Percentiles rank a stretch among this genome's conserved stretches.
Evolutionary conservation across 2,329 filamentous ascomycete genomes (phyloP).

Genomic region (Monosporascus sp.): DNA sequence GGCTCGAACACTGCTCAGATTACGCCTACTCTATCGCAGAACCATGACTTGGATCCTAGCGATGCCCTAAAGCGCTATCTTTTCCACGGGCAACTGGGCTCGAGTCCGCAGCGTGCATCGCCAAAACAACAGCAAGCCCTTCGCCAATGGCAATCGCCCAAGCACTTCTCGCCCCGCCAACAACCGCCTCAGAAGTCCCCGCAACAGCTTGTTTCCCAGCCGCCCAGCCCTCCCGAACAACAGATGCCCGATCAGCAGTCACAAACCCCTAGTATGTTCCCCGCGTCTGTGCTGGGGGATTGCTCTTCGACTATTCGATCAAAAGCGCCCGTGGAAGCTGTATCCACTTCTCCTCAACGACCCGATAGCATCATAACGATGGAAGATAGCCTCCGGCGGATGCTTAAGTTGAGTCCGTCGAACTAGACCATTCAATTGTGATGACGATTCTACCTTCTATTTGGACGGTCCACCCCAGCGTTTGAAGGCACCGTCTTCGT

Average conservation of each 20-base stretch:
- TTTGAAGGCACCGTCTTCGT: conserved; percentile 13
- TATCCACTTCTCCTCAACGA: conserved; percentile 12
- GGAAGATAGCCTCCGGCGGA: conserved; percentile 49
- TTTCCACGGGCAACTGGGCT: conserved; percentile 35
- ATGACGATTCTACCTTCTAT: conserved; percentile 2
- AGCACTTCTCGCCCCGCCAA: conserved; percentile 3
- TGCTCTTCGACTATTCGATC: conserved; percentile 11
- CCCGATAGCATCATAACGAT: conserved; percentile 41
- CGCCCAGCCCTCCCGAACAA: conserved; percentile 2
- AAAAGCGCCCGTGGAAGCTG: conserved; percentile 5
- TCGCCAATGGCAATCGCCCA: conserved; percentile 1
- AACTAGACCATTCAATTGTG: conserved; percentile 7
- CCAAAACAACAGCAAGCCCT: conserved; percentile 8
- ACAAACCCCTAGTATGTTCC: conserved; percentile 21
- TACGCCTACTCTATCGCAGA: conserved; percentile 11
- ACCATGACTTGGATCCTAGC: conserved; percentile 27
- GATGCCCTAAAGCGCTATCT: conserved; percentile 55
- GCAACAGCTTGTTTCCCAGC: neutral
- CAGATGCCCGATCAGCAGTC: conserved; percentile 4
- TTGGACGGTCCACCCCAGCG: conserved; percentile 9
- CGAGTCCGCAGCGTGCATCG: neutral
- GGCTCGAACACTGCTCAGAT: conserved; percentile 16
- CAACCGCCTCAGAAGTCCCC: conserved; percentile 1
- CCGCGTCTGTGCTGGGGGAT: conserved; percentile 18
- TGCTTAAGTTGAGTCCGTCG: conserved; percentile 38